Evolutionary conservation across 495 filamentous ascomycete genomes (phyloP), one percentile per base, ranked within the genome.

Genomic region (Corynascus novoguineensis): DNA sequence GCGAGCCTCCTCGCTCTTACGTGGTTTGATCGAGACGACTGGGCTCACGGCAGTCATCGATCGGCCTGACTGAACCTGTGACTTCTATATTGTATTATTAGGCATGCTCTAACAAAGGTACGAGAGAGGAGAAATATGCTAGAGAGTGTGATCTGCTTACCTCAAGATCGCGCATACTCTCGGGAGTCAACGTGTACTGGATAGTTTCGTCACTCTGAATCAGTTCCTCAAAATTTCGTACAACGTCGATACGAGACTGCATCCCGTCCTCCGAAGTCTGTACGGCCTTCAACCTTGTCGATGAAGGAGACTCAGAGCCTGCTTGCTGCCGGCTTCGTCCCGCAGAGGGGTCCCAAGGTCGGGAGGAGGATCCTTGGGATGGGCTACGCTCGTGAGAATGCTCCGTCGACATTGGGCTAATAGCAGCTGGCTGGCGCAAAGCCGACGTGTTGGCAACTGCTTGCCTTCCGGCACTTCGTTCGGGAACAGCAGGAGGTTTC

Each of bases 191-290:
- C 2, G 93, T 97, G 67, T 86, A 97, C 69, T 92, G 91, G 44
- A 98, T 86, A 2, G 93, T 97, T 67, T 95, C 86, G 54, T 90
- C 84, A 69, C 90, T 91, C 35, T 87, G 85, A 56, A 98, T 93
- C 34, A 97, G 77, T 60, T 92, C 82, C 63, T 98, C 93, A 69
- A 98, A 91, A 47, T 77, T 71, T 22, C 73, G 69, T 29, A 70
- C 75, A 11, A 73, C 68, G 57, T 75, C 75, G 19, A 69, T 66
- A 15, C 67, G 72, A 27, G 64, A 64, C 19, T 68, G 68, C 74
- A 64, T 75, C 64, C 62, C 76, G 25, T 81, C 80, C 45, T 81
- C 78, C 5, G 78, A 81, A 19, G 73, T 76, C 32, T 77, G 73
- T 11, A 76, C 65, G 0, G 72, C 60, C 61, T 76, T 80, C 35